phyloP scores from a whole-genome alignment of 164 flowering plant genomes.

The Saururus chinensis region DNA sequence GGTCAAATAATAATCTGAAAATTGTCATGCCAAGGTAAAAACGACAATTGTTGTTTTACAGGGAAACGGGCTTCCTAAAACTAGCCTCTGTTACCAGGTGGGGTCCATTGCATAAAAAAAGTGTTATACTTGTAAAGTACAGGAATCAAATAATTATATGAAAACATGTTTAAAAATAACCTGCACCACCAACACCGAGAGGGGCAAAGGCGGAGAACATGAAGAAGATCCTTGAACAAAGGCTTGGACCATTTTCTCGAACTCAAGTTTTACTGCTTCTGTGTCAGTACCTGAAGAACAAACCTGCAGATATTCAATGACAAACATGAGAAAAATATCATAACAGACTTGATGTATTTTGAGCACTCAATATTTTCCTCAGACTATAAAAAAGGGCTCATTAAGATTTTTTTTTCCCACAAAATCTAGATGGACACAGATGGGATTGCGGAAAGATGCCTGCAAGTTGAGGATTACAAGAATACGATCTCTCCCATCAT shows the following conservation, averaged over 20 bases:
- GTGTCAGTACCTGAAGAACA: slow-evolving; percentile 45
- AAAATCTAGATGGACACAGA: no score
- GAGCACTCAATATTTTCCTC: no score
- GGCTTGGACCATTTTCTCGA: slow-evolving; percentile 48
- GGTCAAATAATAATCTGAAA: neutral
- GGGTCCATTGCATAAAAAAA: neutral
- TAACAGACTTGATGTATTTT: no score
- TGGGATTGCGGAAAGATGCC: no score
- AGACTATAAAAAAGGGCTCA: no score
- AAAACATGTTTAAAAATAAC: slow-evolving; percentile 16
- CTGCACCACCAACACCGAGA: slow-evolving; percentile 77
- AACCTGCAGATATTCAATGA: slow-evolving; percentile 31
- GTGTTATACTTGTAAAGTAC: neutral
- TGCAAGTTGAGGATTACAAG: no score
- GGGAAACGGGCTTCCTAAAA: neutral
- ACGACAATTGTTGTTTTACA: neutral
- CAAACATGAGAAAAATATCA: no score
- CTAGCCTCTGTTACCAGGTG: neutral
- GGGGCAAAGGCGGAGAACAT: slow-evolving; percentile 57
- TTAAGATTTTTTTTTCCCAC: no score
- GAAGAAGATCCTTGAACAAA: slow-evolving; percentile 46
- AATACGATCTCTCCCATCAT: no score
- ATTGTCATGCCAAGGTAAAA: neutral
- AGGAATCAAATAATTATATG: neutral
- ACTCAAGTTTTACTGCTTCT: slow-evolving; percentile 39